phyloP scores from a whole-genome alignment of 345 rosid genomes.

The Eucalyptus pumila region DNA sequence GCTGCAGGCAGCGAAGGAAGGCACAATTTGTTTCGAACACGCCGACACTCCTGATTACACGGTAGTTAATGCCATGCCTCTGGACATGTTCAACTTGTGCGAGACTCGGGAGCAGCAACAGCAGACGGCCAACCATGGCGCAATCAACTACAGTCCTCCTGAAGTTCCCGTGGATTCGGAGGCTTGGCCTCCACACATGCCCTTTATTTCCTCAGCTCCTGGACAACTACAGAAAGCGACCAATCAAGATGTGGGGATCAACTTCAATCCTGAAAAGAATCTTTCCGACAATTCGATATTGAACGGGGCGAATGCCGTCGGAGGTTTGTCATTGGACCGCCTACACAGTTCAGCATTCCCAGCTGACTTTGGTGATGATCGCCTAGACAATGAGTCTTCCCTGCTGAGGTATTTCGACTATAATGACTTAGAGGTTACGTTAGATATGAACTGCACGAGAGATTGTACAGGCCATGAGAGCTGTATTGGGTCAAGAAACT shows the following conservation, averaged over 20 bases:
- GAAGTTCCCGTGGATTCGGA: not conserved
- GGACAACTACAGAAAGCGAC: not conserved
- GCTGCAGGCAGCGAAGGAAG: not conserved
- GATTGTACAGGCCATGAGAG: no score
- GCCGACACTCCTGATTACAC: not conserved
- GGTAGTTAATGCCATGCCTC: not conserved
- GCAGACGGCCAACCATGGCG: not conserved
- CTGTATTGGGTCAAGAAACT: no score
- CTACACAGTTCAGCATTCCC: not conserved
- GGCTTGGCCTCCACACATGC: not conserved
- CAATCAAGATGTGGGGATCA: not conserved
- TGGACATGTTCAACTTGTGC: not conserved
- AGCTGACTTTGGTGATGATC: not conserved
- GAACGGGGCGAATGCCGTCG: not conserved
- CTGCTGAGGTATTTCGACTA: not conserved
- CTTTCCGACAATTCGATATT: not conserved
- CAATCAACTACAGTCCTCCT: not conserved
- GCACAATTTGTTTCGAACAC: not conserved
- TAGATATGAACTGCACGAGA: no score
- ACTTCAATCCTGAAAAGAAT: not conserved
- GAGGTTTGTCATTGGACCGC: not conserved
- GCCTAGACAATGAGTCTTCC: not conserved
- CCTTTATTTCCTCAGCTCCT: not conserved
- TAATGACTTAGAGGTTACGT: no score
- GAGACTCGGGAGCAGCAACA: not conserved